phyloP scores from a whole-genome alignment of 73 alveolate genomes.

The Urostyla sp. region DNA sequence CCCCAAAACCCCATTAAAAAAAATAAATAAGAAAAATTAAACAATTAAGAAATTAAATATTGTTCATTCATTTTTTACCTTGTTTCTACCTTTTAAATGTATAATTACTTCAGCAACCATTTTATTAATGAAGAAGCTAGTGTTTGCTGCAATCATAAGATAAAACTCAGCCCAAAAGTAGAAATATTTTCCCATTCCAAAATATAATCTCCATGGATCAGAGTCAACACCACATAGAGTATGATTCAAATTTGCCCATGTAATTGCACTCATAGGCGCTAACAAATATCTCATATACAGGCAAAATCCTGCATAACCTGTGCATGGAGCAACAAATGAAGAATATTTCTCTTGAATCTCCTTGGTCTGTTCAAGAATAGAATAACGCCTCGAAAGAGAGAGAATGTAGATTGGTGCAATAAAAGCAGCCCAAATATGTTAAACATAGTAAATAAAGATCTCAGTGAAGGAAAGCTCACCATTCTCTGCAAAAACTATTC shows the following conservation, averaged over 20 bases:
- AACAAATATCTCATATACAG: conserved; percentile 60
- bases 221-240: conserved; percentile 67
- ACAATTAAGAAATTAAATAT: too few relatives aligned
- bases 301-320: conserved; percentile 40
- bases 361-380: too few relatives aligned
- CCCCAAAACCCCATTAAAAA: too few relatives aligned
- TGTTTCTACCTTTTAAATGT: too few relatives aligned
- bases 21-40: too few relatives aligned
- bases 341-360: too few relatives aligned
- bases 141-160: conserved; percentile 12
- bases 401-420: conserved; percentile 63
- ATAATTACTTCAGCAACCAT: too few relatives aligned
- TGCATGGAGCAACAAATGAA: too few relatives aligned
- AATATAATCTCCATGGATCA: conserved; percentile 59
- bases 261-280: conserved; percentile 57
- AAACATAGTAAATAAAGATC: conserved; percentile 51
- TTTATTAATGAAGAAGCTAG: neutral
- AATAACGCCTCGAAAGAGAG: too few relatives aligned
- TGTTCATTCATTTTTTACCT: too few relatives aligned
- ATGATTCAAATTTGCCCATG: conserved; percentile 72
- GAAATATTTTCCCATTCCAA: conserved; percentile 59
- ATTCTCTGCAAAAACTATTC: conserved; percentile 70
- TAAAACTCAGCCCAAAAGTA: conserved; percentile 66
- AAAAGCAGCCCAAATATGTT: conserved; percentile 64
- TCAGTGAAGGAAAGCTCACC: conserved; percentile 46